Conservation (phyloP, 345 rosid genomes). For the Melaleuca alternifolia region DNA sequence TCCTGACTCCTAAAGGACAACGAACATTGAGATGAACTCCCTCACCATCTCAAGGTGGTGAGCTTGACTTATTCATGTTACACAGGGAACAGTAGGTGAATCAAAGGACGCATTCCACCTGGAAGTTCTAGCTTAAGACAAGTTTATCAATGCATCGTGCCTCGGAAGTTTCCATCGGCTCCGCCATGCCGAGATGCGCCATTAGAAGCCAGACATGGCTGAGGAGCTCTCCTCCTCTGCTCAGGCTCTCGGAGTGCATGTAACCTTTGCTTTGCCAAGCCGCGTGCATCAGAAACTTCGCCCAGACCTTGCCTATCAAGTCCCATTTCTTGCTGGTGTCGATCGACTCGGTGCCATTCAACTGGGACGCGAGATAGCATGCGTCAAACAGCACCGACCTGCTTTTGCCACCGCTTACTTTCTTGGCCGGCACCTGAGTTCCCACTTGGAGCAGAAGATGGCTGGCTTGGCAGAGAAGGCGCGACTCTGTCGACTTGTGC, state of each 20-base stretch:
- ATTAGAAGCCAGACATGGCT: constrained; percentile 40
- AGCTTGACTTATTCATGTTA: background rate
- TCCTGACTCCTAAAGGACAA: background rate
- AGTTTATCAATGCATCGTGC: constrained; percentile 37
- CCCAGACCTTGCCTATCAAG: constrained; percentile 9
- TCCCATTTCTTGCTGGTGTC: background rate
- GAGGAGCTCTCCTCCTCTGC: constrained; percentile 46
- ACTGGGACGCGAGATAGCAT: constrained; percentile 6
- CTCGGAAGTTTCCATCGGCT: constrained; percentile 24
- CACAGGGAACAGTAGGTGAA: background rate
- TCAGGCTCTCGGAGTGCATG: constrained; percentile 31
- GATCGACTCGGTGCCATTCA: background rate
- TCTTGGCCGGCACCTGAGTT: background rate
- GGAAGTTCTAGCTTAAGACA: background rate
- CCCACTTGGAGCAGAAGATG: constrained; percentile 1
- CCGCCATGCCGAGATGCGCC: constrained; percentile 51
- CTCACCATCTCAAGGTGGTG: background rate
- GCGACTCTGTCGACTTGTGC: background rate
- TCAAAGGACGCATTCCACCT: background rate
- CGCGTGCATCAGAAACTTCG: constrained; percentile 5
- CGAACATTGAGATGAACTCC: background rate
- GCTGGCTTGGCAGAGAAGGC: background rate
- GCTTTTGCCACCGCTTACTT: constrained; percentile 12
- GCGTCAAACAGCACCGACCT: constrained; percentile 19
- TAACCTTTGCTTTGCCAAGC: constrained; percentile 10